phyloP scores from a whole-genome alignment of 1,284 basidiomycete species.

The Wolfiporia cocos region DNA sequence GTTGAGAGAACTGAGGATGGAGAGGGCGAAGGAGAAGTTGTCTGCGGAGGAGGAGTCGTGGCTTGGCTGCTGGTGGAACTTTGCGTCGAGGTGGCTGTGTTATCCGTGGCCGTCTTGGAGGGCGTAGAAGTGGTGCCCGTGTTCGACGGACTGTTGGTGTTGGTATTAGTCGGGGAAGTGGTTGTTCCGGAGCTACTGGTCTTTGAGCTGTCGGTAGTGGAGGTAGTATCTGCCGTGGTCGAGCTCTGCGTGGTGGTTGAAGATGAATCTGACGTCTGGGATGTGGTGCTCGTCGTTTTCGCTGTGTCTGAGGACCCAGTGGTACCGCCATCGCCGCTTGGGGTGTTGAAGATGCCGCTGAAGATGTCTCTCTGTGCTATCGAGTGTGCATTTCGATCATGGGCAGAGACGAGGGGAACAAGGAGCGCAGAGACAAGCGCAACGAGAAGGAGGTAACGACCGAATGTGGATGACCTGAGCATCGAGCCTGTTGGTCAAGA shows the following conservation, averaged over 20 bases:
- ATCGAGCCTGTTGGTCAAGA: conserved; percentile 6
- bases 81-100: neutral
- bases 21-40: neutral
- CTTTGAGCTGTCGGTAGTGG: neutral
- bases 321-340: neutral
- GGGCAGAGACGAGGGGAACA: conserved; percentile 4
- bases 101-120: neutral
- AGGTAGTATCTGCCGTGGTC: neutral
- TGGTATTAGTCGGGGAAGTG: neutral
- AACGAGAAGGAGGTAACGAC: conserved; percentile 5
- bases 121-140: neutral
- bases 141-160: neutral
- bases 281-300: neutral
- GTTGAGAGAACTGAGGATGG: conserved; percentile 1
- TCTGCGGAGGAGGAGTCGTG: neutral
- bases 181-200: neutral
- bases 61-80: too few species aligned
- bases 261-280: neutral
- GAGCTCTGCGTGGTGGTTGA: neutral
- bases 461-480: conserved; percentile 5
- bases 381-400: conserved; percentile 2
- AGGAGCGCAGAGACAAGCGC: conserved; percentile 7
- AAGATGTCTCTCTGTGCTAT: conserved; percentile 1
- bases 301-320: neutral
- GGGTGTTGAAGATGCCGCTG: neutral